These are phyloP conservation scores for Tetracentron sinense DNA, from an alignment of 164 flowering plant genomes.

Conservation along the genomic window DNA sequence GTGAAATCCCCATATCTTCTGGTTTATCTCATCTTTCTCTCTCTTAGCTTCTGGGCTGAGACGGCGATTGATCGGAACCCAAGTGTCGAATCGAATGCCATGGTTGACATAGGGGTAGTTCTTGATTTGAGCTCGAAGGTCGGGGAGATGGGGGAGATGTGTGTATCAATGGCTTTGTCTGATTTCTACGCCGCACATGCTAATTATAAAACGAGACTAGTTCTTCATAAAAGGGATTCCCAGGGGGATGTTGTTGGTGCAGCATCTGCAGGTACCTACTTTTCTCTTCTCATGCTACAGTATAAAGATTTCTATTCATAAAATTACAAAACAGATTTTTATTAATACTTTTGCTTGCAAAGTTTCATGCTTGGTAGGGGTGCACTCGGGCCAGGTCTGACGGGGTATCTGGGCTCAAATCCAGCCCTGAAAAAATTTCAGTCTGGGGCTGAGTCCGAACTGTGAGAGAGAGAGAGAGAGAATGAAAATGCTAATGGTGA, in stretches of 20 bases:
- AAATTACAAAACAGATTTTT: too few species aligned
- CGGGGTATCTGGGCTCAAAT: too few species aligned
- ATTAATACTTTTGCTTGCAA: too few species aligned
- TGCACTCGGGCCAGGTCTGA: too few species aligned
- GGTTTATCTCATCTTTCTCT: too few species aligned
- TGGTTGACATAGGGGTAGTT: conserved; percentile 29
- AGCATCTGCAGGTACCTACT: conserved; percentile 32
- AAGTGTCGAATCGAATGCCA: background rate
- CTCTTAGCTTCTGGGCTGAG: background rate
- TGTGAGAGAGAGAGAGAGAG: too few species aligned
- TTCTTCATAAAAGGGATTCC: conserved; percentile 25
- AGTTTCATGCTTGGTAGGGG: too few species aligned
- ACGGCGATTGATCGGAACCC: background rate
- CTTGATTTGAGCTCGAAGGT: conserved; percentile 17
- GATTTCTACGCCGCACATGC: conserved; percentile 26
- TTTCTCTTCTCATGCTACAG: background rate
- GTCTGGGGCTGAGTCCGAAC: too few species aligned
- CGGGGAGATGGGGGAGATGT: conserved; percentile 21
- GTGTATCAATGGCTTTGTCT: conserved; percentile 24
- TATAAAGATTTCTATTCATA: too few species aligned
- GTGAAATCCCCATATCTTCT: too few species aligned
- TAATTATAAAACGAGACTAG: conserved; percentile 25
- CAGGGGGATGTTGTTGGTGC: conserved; percentile 24
- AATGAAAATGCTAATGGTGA: too few species aligned
- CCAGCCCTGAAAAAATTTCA: too few species aligned